phyloP scores from a whole-genome alignment of 768 basidiomycete genomes.

The Lentinula guzmanii region DNA sequence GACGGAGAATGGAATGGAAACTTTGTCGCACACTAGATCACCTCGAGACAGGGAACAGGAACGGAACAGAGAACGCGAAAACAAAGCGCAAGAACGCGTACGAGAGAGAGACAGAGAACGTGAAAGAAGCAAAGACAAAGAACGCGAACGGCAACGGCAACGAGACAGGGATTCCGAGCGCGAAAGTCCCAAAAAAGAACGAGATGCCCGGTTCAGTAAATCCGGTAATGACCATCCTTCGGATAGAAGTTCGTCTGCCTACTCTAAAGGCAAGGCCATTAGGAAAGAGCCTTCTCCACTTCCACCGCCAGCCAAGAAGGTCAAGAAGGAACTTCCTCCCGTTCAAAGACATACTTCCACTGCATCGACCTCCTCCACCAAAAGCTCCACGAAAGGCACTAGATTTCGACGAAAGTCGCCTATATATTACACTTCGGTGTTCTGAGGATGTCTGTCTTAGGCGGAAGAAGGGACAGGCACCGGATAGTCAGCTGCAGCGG shows the following conservation, averaged over 20 bases:
- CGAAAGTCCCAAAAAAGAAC: conserved; percentile 4
- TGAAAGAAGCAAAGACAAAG: not conserved
- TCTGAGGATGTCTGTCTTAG: too few relatives aligned
- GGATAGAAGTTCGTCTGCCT: conserved; percentile 10
- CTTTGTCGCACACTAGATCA: conserved; percentile 3
- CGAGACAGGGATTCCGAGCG: not conserved
- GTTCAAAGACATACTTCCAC: too few relatives aligned
- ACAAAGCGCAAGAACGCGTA: conserved; percentile 7
- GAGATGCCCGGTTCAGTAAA: conserved; percentile 13
- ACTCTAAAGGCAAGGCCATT: not conserved
- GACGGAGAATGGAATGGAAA: conserved; percentile 24
- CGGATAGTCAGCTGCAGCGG: too few relatives aligned
- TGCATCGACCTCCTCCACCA: too few relatives aligned
- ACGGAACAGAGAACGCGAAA: conserved; percentile 7
- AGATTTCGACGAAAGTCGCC: too few relatives aligned
- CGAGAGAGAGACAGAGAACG: not conserved
- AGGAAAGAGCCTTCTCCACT: conserved; percentile 13
- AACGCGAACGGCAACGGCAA: not conserved
- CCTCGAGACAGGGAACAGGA: not conserved
- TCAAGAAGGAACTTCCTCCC: too few relatives aligned
- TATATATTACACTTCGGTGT: too few relatives aligned
- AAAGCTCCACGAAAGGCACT: too few relatives aligned
- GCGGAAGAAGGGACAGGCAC: too few relatives aligned
- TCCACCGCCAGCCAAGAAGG: not conserved
- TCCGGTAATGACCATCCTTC: not conserved